Evolutionary conservation across 2,329 filamentous ascomycete genomes (phyloP), one percentile per base, ranked within the genome.

Genomic region (Beauveria asiatica): DNA sequence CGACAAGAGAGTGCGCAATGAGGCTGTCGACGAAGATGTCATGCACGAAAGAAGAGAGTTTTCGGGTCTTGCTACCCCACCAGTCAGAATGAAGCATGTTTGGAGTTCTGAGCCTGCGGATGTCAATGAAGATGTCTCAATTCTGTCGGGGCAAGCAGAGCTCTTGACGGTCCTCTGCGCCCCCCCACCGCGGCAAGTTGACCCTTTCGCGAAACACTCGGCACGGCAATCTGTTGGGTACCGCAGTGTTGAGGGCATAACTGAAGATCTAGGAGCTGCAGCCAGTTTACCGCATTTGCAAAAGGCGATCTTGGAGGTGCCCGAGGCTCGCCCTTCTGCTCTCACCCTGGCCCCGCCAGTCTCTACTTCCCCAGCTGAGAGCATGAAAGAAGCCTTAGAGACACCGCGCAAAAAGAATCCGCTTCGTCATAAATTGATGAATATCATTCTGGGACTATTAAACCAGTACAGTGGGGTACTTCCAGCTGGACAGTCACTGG

Each of bases 401-500:
- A 44, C 17, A 23, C 41, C 9, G 10, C 25, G 37, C 11, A 33
- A 13, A 6, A 49, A 49, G 25, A 44, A 51, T 6, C 17, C 33
- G 13, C 23, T 23, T 19, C 51, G 50, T 23, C 33, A 44, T 13
- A 17, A 50, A 6, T 19, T 71, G 10, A 65, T 62, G 21, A 61
- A 64, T 23, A 65, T 71, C 10, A 65, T 74, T 17, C 65, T 68
- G 6, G 65, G 67, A 3, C 62, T 72, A 33, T 64, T 74, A 33
- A 63, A 62, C n/a, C 66, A 70, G 37, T 65, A 70, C 6, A 67
- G 70, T 1, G 81, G 81, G 0, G 77, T 79, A 1, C 79, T 84
- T 49, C 79, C 82, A 1, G 78, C 79, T 17, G 79, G 79, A 25
- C 21, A 69, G 80, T 10, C 68, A 80, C 13, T 67, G 72, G 45